Base-by-base conservation (phyloP, 2,329 filamentous ascomycete genomes). In the Xylaria digitata region DNA sequence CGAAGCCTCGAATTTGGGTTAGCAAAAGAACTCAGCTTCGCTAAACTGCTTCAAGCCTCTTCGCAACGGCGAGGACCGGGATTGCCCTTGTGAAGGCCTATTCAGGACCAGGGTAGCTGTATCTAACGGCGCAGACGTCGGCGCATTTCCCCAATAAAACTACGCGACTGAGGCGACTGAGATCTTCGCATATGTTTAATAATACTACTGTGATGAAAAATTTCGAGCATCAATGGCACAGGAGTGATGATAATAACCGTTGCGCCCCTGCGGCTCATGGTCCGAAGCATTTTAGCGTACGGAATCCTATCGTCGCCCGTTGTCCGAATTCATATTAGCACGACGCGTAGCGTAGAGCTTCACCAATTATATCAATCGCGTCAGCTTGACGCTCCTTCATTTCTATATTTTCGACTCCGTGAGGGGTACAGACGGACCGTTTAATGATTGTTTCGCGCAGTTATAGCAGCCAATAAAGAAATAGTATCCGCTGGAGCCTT, bases 171-270 rank as follows among this genome's bases (percentile, higher is more conserved):
- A 60, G 45, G 45, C 46, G 66, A 49, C 30, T 45, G 30, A 59
- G 40, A 30, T 50, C 40, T 40, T 54, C 61, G n/a, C 37, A 5
- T 40, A 6, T 42, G 48, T 50, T 32, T 53, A 43, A 59, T 52
- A 61, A 64, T 64, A 45, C 59, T 26, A 63, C 54, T 60, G 59
- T 67, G 65, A 63, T 43, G 54, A 60, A 37, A 40, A 19, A 26
- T 37, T 59, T 43, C 58, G 17, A 54, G 32, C 48, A n/a, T 6
- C 15, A 34, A 46, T 43, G 34, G 32, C 15, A 52, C 43, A 49
- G 42, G n/a, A 53, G 15, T 50, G 43, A 56, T 43, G 49, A 52
- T 42, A 53, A 34, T 8, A 59, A 58, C 32, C 34, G 54, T 58
- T 48, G n/a, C 52, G 50, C 45, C n/a, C 15, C 30, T 54, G 15